phyloP scores from a whole-genome alignment of 108 stramenopile species.

The Mayamaea pseudoterrestris region DNA sequence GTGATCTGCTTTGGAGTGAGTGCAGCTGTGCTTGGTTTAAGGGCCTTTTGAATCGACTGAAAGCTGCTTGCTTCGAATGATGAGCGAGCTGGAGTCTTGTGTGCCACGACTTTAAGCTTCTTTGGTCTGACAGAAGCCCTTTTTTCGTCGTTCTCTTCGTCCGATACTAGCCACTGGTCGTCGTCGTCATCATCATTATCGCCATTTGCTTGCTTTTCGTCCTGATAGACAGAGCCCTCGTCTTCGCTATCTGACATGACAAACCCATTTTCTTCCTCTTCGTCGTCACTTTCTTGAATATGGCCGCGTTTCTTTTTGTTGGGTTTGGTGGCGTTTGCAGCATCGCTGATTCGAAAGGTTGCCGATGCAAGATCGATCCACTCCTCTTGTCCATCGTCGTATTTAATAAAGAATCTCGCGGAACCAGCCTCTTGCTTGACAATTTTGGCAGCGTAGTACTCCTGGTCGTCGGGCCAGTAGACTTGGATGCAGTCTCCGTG shows the following conservation, averaged over 20 bases:
- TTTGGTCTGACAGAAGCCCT: conserved; percentile 8
- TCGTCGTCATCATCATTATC: conserved; percentile 39
- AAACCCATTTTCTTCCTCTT: conserved; percentile 42
- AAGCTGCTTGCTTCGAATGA: conserved; percentile 2
- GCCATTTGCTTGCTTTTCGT: conserved; percentile 22
- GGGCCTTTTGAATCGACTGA: too few relatives aligned
- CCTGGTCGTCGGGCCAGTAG: conserved; percentile 48
- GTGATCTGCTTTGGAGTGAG: neutral
- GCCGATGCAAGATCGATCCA: conserved; percentile 33
- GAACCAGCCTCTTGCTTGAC: neutral
- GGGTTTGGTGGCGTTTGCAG: neutral
- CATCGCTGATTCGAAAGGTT: neutral
- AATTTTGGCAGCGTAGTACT: conserved; percentile 39
- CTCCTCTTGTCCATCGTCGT: conserved; percentile 65
- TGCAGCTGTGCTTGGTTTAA: neutral
- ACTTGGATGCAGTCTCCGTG: conserved; percentile 10
- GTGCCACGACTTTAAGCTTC: conserved; percentile 5
- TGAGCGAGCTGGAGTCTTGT: neutral
- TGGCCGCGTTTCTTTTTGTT: conserved; percentile 18
- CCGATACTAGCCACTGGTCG: conserved; percentile 49
- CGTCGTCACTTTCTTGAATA: conserved; percentile 17
- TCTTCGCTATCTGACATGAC: conserved; percentile 30
- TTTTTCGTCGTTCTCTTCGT: conserved; percentile 34
- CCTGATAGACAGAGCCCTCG: conserved; percentile 18
- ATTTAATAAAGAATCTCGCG: conserved; percentile 15